These are phyloP conservation scores for Cladosporium colombiae DNA, from an alignment of 2,329 filamentous ascomycete genomes.

Conservation along the genomic window DNA sequence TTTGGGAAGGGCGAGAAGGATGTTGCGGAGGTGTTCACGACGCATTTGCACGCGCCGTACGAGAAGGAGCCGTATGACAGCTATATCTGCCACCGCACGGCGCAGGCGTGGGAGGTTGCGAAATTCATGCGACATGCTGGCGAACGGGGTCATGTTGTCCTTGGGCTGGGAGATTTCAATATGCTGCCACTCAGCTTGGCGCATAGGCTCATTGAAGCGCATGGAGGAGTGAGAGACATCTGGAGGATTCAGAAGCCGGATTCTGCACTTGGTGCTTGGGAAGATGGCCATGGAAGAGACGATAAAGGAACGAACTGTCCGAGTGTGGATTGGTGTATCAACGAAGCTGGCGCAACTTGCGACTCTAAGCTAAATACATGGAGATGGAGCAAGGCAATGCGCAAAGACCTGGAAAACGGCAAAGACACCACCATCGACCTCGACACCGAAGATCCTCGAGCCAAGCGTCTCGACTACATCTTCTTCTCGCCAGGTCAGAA, in stretches of 20 bases:
- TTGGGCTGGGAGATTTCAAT: slow-evolving; percentile 93
- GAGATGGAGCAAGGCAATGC: slow-evolving; percentile 77
- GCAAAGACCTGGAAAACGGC: slow-evolving; percentile 66
- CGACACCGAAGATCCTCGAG: slow-evolving; percentile 67
- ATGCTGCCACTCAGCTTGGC: slow-evolving; percentile 87
- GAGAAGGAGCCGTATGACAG: slow-evolving; percentile 76
- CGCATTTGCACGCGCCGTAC: slow-evolving; percentile 83
- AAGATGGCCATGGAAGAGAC: slow-evolving; percentile 53
- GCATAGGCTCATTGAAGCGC: slow-evolving; percentile 77
- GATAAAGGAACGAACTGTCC: slow-evolving; percentile 71
- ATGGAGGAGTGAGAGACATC: slow-evolving; percentile 75
- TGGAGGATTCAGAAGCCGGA: slow-evolving; percentile 85
- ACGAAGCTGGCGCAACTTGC: slow-evolving; percentile 82
- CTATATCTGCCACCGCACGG: slow-evolving; percentile 85
- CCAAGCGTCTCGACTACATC: slow-evolving; percentile 93
- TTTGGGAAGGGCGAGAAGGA: slow-evolving; percentile 66
- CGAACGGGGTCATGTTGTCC: slow-evolving; percentile 76
- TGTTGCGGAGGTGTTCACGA: slow-evolving; percentile 86
- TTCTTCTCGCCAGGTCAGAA: slow-evolving; percentile 61
- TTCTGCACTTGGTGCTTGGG: slow-evolving; percentile 74
- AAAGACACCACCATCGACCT: slow-evolving; percentile 65
- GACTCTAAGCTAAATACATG: slow-evolving; percentile 88
- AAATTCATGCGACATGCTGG: slow-evolving; percentile 82
- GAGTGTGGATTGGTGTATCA: slow-evolving; percentile 74
- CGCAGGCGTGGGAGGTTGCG: slow-evolving; percentile 92